Evolutionary conservation across 306 rosid species (phyloP), one percentile per base, ranked within the genome.

Genomic region (Acacia melanoxylon): DNA sequence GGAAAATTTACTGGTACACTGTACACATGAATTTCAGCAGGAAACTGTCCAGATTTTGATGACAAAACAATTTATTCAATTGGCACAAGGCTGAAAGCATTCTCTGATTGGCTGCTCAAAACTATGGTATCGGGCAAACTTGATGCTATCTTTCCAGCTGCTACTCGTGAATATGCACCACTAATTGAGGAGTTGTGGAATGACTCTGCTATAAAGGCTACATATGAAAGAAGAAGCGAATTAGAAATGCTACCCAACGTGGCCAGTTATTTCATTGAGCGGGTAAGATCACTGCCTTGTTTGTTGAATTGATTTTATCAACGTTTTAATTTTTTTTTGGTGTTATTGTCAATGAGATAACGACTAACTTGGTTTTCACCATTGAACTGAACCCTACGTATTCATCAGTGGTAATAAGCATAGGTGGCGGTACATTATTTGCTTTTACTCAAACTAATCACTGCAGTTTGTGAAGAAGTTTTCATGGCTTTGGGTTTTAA

Each of bases 31-130:
- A 71, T 87, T 48, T 66, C 59, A 48, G 58, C 91, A 93, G 99
- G 90, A 81, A 78, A 86, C 81, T 79, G 61, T 46, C 83, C 81
- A 73, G 83, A 83, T 42, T 80, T 19, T 82, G 80, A 88, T 24
- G 78, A 68, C 72, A 88, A 89, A 86, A 90, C 83, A 62, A 86
- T 86, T 37, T 96, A 93, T 77, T 91, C 97, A 69, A 84, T 93
- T 87, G 96, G 98, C 46, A 92, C 93, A 58, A 96, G 97, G 89
- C 87, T 87, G 84, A 93, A 92, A 88, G 93, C 97, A 41, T 96
- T 96, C 90, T 96, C 99, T 54, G 99, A 96, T 82, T 96, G 98
- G 98, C 92, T 96, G 77, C 99, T 96, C 74, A 96, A 92, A 92
- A 91, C 91, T 48, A 96, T 93, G 96, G 98, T 86, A 51, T 84